A percentile compares a stretch with the other conserved stretches of the same genome.
phyloP scores from a whole-genome alignment of 352 stramenopile genomes.

The Globisporangium orthogonon region DNA sequence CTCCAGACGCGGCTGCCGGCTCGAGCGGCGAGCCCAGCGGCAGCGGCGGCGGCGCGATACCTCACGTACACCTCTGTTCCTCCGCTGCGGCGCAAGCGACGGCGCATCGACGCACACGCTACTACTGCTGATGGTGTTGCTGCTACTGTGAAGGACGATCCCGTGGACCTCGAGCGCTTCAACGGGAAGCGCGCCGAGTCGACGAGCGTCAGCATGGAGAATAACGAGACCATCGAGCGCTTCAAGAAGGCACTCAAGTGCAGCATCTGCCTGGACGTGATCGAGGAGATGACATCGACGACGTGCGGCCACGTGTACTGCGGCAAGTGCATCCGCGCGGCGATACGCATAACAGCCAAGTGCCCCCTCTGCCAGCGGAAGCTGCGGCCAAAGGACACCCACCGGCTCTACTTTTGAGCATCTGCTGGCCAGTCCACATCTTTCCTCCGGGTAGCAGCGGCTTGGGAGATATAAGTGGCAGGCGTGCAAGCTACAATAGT shows the following conservation, averaged over 20 bases:
- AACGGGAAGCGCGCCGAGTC: slow-evolving; percentile 49
- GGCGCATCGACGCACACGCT: slow-evolving; percentile 12
- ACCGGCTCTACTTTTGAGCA: slow-evolving; percentile 72
- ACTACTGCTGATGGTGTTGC: too few relatives aligned
- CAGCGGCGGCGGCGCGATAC: slow-evolving; percentile 14
- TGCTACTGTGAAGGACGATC: background rate
- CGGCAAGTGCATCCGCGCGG: slow-evolving; percentile 57
- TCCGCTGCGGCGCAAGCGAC: slow-evolving; percentile 35
- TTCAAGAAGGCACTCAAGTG: slow-evolving; percentile 78
- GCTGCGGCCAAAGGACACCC: slow-evolving; percentile 60
- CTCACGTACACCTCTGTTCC: slow-evolving; percentile 14
- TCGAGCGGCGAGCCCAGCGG: slow-evolving; percentile 3
- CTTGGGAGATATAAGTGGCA: background rate
- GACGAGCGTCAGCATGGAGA: slow-evolving; percentile 63
- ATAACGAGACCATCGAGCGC: slow-evolving; percentile 68
- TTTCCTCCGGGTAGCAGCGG: background rate
- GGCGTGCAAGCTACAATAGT: background rate
- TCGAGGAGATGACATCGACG: slow-evolving; percentile 78
- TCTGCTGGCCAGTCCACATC: too few relatives aligned
- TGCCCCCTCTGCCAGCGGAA: slow-evolving; percentile 68
- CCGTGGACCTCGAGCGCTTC: slow-evolving; percentile 14
- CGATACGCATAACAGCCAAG: slow-evolving; percentile 62
- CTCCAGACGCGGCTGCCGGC: slow-evolving; percentile 14
- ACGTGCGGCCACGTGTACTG: slow-evolving; percentile 81
- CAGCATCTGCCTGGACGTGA: slow-evolving; percentile 75